Percentiles rank a stretch among this genome's conserved stretches.
phyloP scores from a whole-genome alignment of 805 yeast genomes.

The Cyberlindnera maclurae region DNA sequence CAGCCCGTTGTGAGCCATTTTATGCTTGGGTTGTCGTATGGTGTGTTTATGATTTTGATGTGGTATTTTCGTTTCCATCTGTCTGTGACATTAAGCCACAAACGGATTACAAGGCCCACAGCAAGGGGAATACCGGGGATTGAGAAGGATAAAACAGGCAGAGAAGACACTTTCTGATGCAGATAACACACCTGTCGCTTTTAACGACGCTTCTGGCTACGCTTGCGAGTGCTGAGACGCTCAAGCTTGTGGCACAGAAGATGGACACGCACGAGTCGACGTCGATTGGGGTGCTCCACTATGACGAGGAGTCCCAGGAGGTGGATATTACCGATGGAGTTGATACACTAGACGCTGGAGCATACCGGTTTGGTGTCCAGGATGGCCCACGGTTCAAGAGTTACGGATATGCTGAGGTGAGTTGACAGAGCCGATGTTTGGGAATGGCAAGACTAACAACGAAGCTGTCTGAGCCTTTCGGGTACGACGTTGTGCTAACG shows the following conservation, averaged over 20 bases:
- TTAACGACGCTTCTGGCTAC: not conserved
- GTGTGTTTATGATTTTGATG: too few species aligned
- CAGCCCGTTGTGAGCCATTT: slow-evolving; percentile 1
- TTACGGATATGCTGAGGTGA: slow-evolving; percentile 13
- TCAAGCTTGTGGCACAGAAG: slow-evolving; percentile 7
- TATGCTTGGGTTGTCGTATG: not conserved
- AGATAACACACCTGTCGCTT: not conserved
- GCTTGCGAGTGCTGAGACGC: not conserved
- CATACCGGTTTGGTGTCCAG: slow-evolving; percentile 20
- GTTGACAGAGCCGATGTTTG: not conserved
- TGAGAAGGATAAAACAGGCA: not conserved
- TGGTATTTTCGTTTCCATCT: too few species aligned
- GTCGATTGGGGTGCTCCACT: slow-evolving; percentile 7
- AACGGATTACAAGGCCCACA: not conserved
- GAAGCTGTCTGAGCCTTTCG: slow-evolving; percentile 10
- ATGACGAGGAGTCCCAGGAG: slow-evolving; percentile 1
- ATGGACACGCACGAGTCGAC: slow-evolving; percentile 2
- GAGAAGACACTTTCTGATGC: not conserved
- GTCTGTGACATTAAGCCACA: too few species aligned
- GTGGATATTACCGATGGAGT: slow-evolving; percentile 3
- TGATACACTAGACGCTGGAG: slow-evolving; percentile 4
- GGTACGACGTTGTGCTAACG: slow-evolving; percentile 11
- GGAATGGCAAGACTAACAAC: not conserved
- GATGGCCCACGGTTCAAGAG: slow-evolving; percentile 11
- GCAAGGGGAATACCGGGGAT: not conserved